Percentiles rank a stretch among this genome's conserved stretches.
phyloP scores from a whole-genome alignment of 176 grass and related monocot genomes.

The Oryza punctata region DNA sequence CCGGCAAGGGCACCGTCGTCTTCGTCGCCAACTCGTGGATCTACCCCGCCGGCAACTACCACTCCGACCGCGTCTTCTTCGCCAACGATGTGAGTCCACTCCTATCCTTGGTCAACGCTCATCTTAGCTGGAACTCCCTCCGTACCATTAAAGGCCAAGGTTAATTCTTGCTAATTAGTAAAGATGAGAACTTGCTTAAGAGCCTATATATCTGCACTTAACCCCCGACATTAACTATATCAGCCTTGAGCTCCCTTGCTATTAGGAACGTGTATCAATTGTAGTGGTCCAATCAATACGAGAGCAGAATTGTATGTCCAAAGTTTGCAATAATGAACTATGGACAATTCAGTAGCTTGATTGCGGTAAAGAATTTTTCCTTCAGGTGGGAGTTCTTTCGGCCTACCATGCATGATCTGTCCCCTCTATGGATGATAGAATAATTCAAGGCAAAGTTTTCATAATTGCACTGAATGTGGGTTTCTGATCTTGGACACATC shows the following conservation, averaged over 20 bases:
- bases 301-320: not conserved
- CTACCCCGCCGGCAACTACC: constrained; percentile 38
- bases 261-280: not conserved
- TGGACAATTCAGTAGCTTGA: too few relatives aligned
- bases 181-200: not conserved
- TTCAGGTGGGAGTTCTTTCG: not conserved
- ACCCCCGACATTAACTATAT: not conserved
- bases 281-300: not conserved
- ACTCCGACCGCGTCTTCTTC: constrained; percentile 78
- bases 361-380: not conserved
- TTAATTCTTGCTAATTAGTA: not conserved
- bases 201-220: not conserved
- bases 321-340: not conserved
- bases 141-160: too few relatives aligned
- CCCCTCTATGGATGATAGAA: not conserved
- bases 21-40: constrained; percentile 95
- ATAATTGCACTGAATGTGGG: not conserved
- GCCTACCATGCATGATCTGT: not conserved
- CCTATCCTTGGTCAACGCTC: not conserved
- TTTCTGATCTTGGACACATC: not conserved
- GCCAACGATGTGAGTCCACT: constrained; percentile 64
- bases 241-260: not conserved
- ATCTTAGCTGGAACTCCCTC: not conserved
- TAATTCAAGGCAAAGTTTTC: not conserved
- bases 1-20: constrained; percentile 58